A percentile compares a stretch with the other conserved stretches of the same genome.
Conservation (phyloP, 2,329 filamentous ascomycete genomes). For the Microdochium bolleyi region DNA sequence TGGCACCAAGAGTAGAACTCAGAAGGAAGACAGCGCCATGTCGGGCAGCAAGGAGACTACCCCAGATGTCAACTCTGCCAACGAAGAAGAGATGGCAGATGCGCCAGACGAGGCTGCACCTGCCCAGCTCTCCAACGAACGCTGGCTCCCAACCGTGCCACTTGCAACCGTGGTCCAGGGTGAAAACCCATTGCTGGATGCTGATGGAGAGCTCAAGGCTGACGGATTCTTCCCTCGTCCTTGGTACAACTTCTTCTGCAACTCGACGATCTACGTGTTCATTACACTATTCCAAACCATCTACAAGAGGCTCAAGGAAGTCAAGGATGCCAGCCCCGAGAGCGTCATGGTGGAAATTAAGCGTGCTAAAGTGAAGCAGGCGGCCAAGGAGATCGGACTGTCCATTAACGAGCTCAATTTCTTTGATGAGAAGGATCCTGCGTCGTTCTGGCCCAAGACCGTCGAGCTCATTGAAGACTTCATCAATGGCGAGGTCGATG, state of each 20-base stretch:
- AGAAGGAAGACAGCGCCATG: slow-evolving; percentile 73
- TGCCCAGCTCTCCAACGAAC: slow-evolving; percentile 56
- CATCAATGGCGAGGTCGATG: slow-evolving; percentile 74
- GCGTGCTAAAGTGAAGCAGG: slow-evolving; percentile 66
- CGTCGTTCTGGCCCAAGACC: slow-evolving; percentile 79
- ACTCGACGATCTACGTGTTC: slow-evolving; percentile 88
- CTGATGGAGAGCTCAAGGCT: slow-evolving; percentile 57
- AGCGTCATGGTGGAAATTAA: slow-evolving; percentile 67
- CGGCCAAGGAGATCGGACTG: slow-evolving; percentile 77
- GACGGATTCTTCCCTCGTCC: slow-evolving; percentile 77
- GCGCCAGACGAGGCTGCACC: slow-evolving; percentile 47
- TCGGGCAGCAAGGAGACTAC: slow-evolving; percentile 83
- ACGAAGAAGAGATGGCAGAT: slow-evolving; percentile 67
- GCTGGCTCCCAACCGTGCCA: slow-evolving; percentile 56
- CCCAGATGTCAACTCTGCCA: slow-evolving; percentile 70
- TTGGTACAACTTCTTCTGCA: slow-evolving; percentile 85
- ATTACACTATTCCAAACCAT: slow-evolving; percentile 89
- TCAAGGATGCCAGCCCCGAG: slow-evolving; percentile 69
- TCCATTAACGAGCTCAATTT: slow-evolving; percentile 72
- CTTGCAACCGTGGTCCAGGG: slow-evolving; percentile 44
- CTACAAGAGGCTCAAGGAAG: slow-evolving; percentile 72
- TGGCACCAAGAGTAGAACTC: slow-evolving; percentile 59
- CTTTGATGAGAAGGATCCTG: slow-evolving; percentile 57
- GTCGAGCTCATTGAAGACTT: slow-evolving; percentile 81
- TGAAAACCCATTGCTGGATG: slow-evolving; percentile 48